Evolutionary conservation across 169 alveolate genomes (phyloP).

Genomic region (Cryptosporidium baileyi): DNA sequence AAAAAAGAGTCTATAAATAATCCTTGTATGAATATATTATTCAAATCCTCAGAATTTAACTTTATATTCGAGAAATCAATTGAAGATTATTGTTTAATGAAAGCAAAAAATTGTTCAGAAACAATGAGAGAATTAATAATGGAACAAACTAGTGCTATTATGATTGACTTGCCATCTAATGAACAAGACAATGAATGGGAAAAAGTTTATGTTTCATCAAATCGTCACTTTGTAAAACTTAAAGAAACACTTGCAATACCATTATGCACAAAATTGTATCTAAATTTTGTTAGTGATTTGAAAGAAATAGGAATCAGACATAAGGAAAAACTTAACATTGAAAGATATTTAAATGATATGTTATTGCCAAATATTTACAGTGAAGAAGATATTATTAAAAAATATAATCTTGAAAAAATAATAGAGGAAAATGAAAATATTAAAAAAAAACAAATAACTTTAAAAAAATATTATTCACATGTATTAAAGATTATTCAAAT

Average conservation of each 20-base stretch:
- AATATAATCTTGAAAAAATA: background rate
- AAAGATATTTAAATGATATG: constrained; percentile 29
- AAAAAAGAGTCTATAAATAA: constrained; percentile 76
- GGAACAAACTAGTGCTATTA: constrained; percentile 88
- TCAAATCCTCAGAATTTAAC: constrained; percentile 76
- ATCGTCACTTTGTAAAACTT: background rate
- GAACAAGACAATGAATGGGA: background rate
- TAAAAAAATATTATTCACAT: background rate
- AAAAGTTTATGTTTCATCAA: background rate
- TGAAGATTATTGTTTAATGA: constrained; percentile 81
- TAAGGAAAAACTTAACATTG: background rate
- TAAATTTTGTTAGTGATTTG: background rate
- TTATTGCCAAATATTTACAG: constrained; percentile 59
- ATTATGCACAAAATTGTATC: background rate
- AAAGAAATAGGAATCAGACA: background rate
- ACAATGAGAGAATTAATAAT: constrained; percentile 85
- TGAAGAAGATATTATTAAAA: constrained; percentile 67
- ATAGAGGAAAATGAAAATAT: background rate
- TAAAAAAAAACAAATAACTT: background rate
- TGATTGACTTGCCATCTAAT: constrained; percentile 80
- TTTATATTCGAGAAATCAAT: constrained; percentile 79
- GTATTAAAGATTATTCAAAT: background rate
- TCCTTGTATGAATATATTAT: constrained; percentile 75
- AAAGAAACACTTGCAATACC: background rate
- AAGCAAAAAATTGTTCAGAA: constrained; percentile 82